Percentiles rank a stretch among this genome's conserved stretches.
Conservation (phyloP, 495 filamentous ascomycete species). For the Saxophila tyrrhenica region DNA sequence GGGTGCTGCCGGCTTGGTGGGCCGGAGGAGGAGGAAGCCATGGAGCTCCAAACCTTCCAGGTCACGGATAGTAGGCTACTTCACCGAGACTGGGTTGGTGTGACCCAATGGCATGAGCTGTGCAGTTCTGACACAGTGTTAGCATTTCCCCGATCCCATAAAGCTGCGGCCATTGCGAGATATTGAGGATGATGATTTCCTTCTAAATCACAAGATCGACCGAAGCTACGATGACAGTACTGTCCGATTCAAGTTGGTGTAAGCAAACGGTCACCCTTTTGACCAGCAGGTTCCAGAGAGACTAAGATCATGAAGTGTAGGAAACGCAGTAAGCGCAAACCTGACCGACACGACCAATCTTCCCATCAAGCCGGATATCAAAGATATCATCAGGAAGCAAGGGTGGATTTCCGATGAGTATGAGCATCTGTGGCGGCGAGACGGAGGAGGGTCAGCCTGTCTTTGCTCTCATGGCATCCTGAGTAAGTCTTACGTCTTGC, state of each 20-base stretch:
- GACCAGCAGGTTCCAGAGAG: background rate
- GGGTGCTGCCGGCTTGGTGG: background rate
- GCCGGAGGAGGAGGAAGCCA: background rate
- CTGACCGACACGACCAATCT: constrained; percentile 10
- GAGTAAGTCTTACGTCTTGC: constrained; percentile 2
- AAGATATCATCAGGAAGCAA: constrained; percentile 9
- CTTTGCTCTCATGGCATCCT: constrained; percentile 14
- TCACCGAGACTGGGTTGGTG: background rate
- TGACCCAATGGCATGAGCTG: too few relatives aligned
- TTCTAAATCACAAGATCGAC: constrained; percentile 18
- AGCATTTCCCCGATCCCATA: constrained; percentile 14
- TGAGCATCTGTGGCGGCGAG: constrained; percentile 20
- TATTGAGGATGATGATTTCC: constrained; percentile 17
- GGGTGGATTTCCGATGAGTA: constrained; percentile 19
- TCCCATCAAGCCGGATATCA: constrained; percentile 6
- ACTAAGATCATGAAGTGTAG: constrained; percentile 3
- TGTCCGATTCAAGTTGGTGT: constrained; percentile 18
- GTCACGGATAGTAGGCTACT: background rate
- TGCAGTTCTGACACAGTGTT: constrained; percentile 7
- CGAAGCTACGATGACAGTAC: constrained; percentile 18
- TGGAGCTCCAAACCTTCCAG: constrained; percentile 1
- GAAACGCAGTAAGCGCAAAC: constrained; percentile 15
- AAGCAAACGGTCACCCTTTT: background rate
- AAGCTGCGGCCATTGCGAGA: constrained; percentile 15
- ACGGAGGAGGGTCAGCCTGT: constrained; percentile 15